phyloP scores from a whole-genome alignment of 1,284 basidiomycete genomes.

The Cryptococcus sp. region DNA sequence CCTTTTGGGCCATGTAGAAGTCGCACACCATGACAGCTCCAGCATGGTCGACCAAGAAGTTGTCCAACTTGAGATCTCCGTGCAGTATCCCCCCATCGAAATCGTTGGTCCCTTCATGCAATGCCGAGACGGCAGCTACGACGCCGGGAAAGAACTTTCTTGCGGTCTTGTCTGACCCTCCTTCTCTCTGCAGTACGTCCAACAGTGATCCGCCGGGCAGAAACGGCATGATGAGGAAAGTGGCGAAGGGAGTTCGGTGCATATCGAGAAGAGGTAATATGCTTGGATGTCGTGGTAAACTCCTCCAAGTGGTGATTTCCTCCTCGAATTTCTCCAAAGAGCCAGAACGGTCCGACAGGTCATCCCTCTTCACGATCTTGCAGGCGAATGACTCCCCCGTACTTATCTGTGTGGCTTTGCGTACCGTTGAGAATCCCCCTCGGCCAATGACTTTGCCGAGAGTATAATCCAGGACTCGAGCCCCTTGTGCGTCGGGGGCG shows the following conservation, averaged over 20 bases:
- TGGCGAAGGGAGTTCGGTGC: conserved; percentile 64
- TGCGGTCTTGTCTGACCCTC: conserved; percentile 65
- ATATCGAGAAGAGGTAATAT: conserved; percentile 78
- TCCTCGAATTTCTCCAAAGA: conserved; percentile 63
- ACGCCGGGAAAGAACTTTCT: conserved; percentile 89
- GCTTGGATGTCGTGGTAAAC: conserved; percentile 65
- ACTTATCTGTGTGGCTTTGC: conserved; percentile 66
- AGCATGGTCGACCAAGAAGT: conserved; percentile 84
- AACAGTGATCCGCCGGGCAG: conserved; percentile 83
- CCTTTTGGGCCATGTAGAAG: conserved; percentile 50
- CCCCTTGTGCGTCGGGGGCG: conserved; percentile 47
- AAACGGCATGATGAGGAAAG: conserved; percentile 80
- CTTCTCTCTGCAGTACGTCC: conserved; percentile 71
- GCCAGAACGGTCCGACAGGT: conserved; percentile 49
- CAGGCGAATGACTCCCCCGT: conserved; percentile 71
- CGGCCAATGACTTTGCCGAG: conserved; percentile 76
- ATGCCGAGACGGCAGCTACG: conserved; percentile 77
- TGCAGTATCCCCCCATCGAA: conserved; percentile 72
- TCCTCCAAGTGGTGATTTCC: conserved; percentile 78
- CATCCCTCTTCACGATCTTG: conserved; percentile 67
- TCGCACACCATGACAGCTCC: conserved; percentile 58
- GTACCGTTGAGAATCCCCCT: conserved; percentile 85
- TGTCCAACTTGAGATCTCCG: conserved; percentile 94
- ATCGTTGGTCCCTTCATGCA: conserved; percentile 65
- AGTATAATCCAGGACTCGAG: conserved; percentile 60